These are phyloP conservation scores for Zelopaecilomyces penicillatus DNA, from an alignment of 2,329 filamentous ascomycete genomes.

Conservation along the genomic window DNA sequence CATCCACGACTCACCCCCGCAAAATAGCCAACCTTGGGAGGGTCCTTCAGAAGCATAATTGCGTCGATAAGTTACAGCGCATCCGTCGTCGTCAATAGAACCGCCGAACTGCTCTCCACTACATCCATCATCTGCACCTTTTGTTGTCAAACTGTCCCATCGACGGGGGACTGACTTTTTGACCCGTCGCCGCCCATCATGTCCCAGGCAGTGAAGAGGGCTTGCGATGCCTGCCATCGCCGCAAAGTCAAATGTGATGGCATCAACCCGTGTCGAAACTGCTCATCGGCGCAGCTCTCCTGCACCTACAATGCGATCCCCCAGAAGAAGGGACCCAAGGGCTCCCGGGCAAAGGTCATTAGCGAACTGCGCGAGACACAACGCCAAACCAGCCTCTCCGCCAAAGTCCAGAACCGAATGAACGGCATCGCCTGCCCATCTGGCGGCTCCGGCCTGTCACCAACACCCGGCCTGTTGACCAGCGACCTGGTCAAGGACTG, in stretches of 20 bases:
- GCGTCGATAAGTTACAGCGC: constrained; percentile 5
- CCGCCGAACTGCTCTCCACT: neutral
- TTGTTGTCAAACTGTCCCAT: neutral
- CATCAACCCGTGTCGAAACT: constrained; percentile 63
- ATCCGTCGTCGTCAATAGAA: neutral
- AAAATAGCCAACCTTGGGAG: constrained; percentile 1
- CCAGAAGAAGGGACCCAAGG: constrained; percentile 70
- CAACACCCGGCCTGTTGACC: constrained; percentile 53
- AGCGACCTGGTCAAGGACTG: constrained; percentile 57
- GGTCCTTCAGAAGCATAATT: neutral
- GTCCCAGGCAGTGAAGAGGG: constrained; percentile 49
- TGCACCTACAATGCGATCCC: constrained; percentile 70
- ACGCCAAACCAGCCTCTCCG: constrained; percentile 54
- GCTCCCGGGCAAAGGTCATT: constrained; percentile 66
- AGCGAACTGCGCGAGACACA: constrained; percentile 64
- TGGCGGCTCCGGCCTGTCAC: constrained; percentile 38
- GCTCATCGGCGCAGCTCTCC: constrained; percentile 54
- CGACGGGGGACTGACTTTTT: neutral
- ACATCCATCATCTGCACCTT: neutral
- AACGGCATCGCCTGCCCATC: constrained; percentile 45
- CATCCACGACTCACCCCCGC: neutral
- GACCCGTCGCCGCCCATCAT: constrained; percentile 21
- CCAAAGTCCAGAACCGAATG: constrained; percentile 52
- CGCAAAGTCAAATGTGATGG: constrained; percentile 69
- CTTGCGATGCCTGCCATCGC: constrained; percentile 66